Evolutionary conservation across 192 early-diverging fungal species (phyloP), one percentile per base, ranked within the genome.

Genomic region (Lobosporangium transversale): DNA sequence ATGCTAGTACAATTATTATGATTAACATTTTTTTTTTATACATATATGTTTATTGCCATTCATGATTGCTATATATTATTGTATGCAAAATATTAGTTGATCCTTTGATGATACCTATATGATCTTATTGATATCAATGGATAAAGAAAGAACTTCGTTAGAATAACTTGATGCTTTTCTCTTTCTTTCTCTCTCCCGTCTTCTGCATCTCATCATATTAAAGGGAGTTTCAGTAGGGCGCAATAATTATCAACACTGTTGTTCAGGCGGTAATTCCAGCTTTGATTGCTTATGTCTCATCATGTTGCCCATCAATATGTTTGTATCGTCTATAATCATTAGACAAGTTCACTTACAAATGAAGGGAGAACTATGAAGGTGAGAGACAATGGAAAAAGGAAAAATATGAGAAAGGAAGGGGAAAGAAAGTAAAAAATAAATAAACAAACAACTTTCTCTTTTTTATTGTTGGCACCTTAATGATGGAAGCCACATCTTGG

Each of bases 221-320:
- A 48, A n/a, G n/a, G n/a, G n/a, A 20, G 5, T 68, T 65, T 85
- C 79, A 88, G 84, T 74, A 61, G 69, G 50, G 73, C 75, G 87
- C 84, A 88, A 88, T 83, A 81, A 80, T 85, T 88, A 80, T 88
- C 89, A 88, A 84, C 82, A 70, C 67, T 47, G 65, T 70, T 52
- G 62, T 80, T 90, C 87, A 84, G 89, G 83, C 89, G 89, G 89
- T 90, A 90, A 90, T 90, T 90, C 89, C 89, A 90, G 86, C 85
- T 84, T 85, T 86, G 78, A 86, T 88, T 86, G 80, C 74, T 52
- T 79, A 63, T 83, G 69, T 82, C 58, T 85, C 88, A 89, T 87
- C 86, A 67, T 53, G 62, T 75, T 67, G 73, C 47, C 23, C 47
- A 2, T 49, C 9, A 21, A 49, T 8, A 49, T 49, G 47, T 49